These are phyloP conservation scores for Inga oerstediana DNA, from an alignment of 306 rosid genomes.

Conservation along the genomic window DNA sequence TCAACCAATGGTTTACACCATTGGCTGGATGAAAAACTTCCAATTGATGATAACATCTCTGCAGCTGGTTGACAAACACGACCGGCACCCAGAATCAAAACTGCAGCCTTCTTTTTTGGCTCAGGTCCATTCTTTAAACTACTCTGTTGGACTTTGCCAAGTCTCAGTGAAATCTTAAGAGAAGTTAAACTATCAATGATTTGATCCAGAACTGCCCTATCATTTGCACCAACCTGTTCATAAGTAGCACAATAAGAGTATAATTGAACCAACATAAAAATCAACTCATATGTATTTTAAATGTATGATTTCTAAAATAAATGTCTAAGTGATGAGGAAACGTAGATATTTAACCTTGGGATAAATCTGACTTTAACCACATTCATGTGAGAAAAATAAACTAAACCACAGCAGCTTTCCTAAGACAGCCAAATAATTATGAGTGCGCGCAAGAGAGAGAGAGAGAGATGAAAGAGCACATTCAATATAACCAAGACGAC, in stretches of 20 bases:
- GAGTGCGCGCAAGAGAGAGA: neutral
- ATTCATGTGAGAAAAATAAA: neutral
- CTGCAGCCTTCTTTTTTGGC: slow-evolving; percentile 57
- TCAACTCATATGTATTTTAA: neutral
- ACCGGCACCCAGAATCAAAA: slow-evolving; percentile 95
- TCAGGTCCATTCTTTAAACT: slow-evolving; percentile 46
- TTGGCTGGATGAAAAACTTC: slow-evolving; percentile 49
- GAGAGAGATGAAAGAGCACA: neutral
- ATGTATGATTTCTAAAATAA: slow-evolving; percentile 8
- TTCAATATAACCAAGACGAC: neutral
- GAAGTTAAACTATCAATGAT: slow-evolving; percentile 79
- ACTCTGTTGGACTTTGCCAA: slow-evolving; percentile 65
- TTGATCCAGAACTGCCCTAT: slow-evolving; percentile 63
- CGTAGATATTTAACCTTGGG: neutral
- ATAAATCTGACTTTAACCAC: neutral
- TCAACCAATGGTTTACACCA: slow-evolving; percentile 54
- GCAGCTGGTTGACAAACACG: slow-evolving; percentile 96
- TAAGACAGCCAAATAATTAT: neutral
- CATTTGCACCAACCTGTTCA: slow-evolving; percentile 88
- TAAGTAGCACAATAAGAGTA: slow-evolving; percentile 27
- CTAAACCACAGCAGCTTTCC: neutral
- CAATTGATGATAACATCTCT: slow-evolving; percentile 68
- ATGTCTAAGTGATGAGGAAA: neutral
- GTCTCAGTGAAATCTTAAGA: slow-evolving; percentile 64
- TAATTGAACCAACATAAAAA: slow-evolving; percentile 11